Percentiles rank a stretch among this genome's conserved stretches.
phyloP scores from a whole-genome alignment of 2,329 filamentous ascomycete species.

The Verticillium isaacii region DNA sequence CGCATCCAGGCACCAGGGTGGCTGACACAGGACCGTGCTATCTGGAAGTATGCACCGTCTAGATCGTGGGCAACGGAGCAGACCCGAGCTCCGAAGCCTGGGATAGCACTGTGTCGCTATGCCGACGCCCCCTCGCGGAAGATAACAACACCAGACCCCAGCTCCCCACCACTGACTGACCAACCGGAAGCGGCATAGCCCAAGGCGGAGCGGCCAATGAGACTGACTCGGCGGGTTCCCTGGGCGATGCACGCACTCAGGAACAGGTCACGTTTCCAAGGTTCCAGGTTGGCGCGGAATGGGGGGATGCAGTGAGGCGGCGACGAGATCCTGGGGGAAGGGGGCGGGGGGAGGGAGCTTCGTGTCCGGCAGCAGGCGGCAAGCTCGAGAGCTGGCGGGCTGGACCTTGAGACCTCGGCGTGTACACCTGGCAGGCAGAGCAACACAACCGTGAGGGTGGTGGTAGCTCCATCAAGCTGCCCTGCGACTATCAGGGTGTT shows the following conservation, averaged over 20 bases:
- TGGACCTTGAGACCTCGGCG: too few relatives aligned
- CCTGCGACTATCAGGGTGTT: too few relatives aligned
- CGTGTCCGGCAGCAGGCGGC: not conserved
- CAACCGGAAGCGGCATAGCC: conserved; percentile 20
- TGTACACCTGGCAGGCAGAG: too few relatives aligned
- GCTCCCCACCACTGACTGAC: conserved; percentile 12
- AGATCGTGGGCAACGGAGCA: not conserved
- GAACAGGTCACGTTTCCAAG: conserved; percentile 2
- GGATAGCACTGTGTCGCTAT: conserved; percentile 1
- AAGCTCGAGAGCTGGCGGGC: too few relatives aligned
- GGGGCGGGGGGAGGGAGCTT: not conserved
- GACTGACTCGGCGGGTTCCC: conserved; percentile 18
- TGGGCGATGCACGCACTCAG: conserved; percentile 21
- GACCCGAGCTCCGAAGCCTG: not conserved
- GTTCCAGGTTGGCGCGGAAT: not conserved
- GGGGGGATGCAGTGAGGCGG: not conserved
- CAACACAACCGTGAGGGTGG: too few relatives aligned
- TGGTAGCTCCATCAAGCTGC: too few relatives aligned
- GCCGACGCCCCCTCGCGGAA: conserved; percentile 1
- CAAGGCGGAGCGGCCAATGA: conserved; percentile 15
- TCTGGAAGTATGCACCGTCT: not conserved
- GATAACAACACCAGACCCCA: conserved; percentile 10
- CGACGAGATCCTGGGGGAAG: too few relatives aligned
- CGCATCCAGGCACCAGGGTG: conserved; percentile 10
- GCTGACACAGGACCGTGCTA: not conserved